Percentiles rank a stretch among this genome's conserved stretches.
phyloP scores from a whole-genome alignment of 2,329 filamentous ascomycete species.

The Cucurbitaria berberidis region DNA sequence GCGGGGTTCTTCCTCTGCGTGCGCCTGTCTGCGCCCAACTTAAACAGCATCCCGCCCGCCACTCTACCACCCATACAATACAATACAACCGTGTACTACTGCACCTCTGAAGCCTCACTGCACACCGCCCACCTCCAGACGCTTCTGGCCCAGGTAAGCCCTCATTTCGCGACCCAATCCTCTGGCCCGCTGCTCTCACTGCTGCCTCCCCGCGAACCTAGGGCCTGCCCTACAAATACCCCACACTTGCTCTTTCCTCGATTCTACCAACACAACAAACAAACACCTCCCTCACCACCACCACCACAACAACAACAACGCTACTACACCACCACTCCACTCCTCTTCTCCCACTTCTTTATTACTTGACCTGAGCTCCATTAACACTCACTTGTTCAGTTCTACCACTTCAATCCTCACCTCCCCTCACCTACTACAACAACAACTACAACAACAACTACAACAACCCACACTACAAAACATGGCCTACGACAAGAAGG shows the following conservation, averaged over 20 bases:
- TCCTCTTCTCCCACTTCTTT: constrained; percentile 5
- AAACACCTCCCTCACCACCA: constrained; percentile 6
- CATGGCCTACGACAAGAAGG: constrained; percentile 55
- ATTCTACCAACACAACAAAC: constrained; percentile 9
- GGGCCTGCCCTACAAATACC: constrained; percentile 37
- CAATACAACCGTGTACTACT: constrained; percentile 13
- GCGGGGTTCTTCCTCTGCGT: constrained; percentile 35
- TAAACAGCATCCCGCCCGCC: constrained; percentile 24
- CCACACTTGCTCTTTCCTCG: constrained; percentile 21
- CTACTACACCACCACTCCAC: neutral
- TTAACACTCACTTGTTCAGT: constrained; percentile 19
- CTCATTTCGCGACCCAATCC: constrained; percentile 11
- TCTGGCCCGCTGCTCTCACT: constrained; percentile 8
- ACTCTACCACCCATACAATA: constrained; percentile 15
- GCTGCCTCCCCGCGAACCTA: constrained; percentile 13
- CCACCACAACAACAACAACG: too few species aligned
- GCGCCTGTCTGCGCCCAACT: constrained; percentile 33
- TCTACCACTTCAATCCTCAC: constrained; percentile 6
- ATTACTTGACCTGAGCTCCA: constrained; percentile 12
- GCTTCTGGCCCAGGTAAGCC: constrained; percentile 30
- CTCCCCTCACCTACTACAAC: constrained; percentile 10
- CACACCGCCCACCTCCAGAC: constrained; percentile 32
- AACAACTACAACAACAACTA: too few species aligned
- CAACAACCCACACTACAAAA: constrained; percentile 20
- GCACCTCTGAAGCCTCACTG: constrained; percentile 18